These are phyloP conservation scores for Phoma sp. DNA, from an alignment of 2,329 filamentous ascomycete species.

Conservation along the genomic window DNA sequence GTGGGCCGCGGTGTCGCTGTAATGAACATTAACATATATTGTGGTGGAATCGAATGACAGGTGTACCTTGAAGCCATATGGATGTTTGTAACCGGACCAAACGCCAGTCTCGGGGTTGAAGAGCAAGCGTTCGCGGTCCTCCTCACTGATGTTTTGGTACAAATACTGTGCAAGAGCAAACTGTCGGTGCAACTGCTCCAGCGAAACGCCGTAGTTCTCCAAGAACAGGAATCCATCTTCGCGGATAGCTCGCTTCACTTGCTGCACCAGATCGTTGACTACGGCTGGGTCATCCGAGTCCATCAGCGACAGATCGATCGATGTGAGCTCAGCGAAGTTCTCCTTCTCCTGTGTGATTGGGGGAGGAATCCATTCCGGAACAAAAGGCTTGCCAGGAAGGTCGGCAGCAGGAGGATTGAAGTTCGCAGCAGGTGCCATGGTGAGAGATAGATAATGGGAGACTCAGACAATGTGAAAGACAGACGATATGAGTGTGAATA, in stretches of 20 bases:
- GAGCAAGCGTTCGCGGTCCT: constrained; percentile 57
- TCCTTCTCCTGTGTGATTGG: constrained; percentile 54
- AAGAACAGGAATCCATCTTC: constrained; percentile 52
- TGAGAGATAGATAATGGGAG: background rate
- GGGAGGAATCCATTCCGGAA: constrained; percentile 47
- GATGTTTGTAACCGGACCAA: constrained; percentile 60
- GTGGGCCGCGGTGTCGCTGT: constrained; percentile 47
- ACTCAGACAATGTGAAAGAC: too few relatives aligned
- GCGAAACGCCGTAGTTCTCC: constrained; percentile 58
- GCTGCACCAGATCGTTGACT: constrained; percentile 53
- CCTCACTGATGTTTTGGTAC: constrained; percentile 57
- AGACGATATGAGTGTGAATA: background rate
- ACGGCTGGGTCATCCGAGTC: constrained; percentile 45
- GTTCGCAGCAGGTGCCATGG: constrained; percentile 24
- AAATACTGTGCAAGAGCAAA: constrained; percentile 59
- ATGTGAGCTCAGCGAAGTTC: constrained; percentile 46
- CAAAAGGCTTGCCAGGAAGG: constrained; percentile 30
- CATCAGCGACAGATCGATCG: constrained; percentile 41
- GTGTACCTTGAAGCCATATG: constrained; percentile 53
- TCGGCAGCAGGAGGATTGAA: constrained; percentile 31
- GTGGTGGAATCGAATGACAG: background rate
- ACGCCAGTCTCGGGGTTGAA: constrained; percentile 57
- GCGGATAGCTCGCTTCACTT: constrained; percentile 43
- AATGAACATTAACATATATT: background rate
- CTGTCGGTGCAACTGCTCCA: constrained; percentile 57